These are phyloP conservation scores for Cryptosporidium ryanae DNA, from an alignment of 169 alveolate species.

Conservation along the genomic window DNA sequence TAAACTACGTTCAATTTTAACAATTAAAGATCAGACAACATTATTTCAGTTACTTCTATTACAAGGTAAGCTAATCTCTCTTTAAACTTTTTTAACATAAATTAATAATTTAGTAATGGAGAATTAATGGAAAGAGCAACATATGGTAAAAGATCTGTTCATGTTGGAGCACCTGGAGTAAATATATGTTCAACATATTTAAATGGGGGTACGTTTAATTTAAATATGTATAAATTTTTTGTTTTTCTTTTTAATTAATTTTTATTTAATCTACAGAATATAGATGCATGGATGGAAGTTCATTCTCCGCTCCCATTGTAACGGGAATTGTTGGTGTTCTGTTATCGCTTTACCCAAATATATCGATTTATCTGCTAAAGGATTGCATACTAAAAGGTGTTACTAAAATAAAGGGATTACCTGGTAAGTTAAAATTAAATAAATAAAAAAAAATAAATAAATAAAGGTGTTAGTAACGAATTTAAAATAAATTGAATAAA, in stretches of 20 bases:
- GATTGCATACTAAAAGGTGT: constrained; percentile 77
- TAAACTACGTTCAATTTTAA: not conserved
- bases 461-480: not conserved
- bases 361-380: constrained; percentile 76
- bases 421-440: constrained; percentile 72
- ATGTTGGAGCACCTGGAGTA: constrained; percentile 72
- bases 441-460: not conserved
- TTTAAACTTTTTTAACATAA: not conserved
- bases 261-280: constrained; percentile 40
- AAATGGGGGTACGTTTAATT: constrained; percentile 47
- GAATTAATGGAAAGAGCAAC: constrained; percentile 72
- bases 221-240: not conserved
- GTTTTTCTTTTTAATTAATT: constrained; percentile 1
- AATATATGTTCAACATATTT: constrained; percentile 61
- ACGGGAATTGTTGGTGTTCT: constrained; percentile 81
- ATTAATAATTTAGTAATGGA: constrained; percentile 31
- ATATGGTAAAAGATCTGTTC: constrained; percentile 64
- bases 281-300: constrained; percentile 79
- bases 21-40: constrained; percentile 22
- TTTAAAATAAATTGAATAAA: too few species aligned
- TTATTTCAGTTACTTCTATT: constrained; percentile 59
- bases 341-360: constrained; percentile 78
- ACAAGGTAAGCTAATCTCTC: constrained; percentile 29
- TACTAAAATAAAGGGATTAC: constrained; percentile 48
- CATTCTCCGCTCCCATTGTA: constrained; percentile 82